phyloP scores from a whole-genome alignment of 2,329 filamentous ascomycete genomes.

The Hymenoscyphus infarciens region DNA sequence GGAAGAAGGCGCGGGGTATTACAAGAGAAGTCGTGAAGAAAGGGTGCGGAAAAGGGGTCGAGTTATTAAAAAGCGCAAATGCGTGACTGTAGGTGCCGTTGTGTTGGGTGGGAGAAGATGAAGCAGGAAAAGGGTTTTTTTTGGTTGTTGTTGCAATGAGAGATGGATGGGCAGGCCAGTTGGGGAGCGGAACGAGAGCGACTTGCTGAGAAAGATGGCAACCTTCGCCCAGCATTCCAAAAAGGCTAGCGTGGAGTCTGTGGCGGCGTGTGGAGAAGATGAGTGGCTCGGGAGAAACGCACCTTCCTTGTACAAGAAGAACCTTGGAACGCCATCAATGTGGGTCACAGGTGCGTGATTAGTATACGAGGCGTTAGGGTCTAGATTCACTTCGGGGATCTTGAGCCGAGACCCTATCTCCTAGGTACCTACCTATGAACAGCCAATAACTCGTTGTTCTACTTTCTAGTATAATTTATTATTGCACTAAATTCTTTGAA shows the following conservation, averaged over 20 bases:
- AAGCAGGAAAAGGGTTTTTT: neutral
- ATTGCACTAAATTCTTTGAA: too few species aligned
- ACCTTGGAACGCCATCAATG: neutral
- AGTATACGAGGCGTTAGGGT: too few species aligned
- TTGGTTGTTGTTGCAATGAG: slow-evolving; percentile 2
- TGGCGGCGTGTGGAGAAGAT: neutral
- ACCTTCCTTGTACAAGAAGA: neutral
- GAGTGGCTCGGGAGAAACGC: slow-evolving; percentile 1
- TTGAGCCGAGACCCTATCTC: too few species aligned
- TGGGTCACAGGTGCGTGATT: neutral
- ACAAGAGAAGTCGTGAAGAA: neutral
- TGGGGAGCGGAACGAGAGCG: neutral
- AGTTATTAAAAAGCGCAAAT: neutral
- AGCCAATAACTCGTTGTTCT: too few species aligned
- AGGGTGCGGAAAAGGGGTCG: neutral
- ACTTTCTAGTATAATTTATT: too few species aligned
- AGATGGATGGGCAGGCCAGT: too few species aligned
- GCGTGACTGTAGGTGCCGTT: too few species aligned
- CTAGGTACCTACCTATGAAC: too few species aligned
- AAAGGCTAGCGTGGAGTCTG: neutral
- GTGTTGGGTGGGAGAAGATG: neutral
- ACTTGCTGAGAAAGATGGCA: neutral
- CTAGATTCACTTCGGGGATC: too few species aligned
- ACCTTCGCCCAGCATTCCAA: slow-evolving; percentile 1
- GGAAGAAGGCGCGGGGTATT: neutral